These are phyloP conservation scores for Fomitopsis pulvina DNA, from an alignment of 768 basidiomycete species.

Conservation along the genomic window DNA sequence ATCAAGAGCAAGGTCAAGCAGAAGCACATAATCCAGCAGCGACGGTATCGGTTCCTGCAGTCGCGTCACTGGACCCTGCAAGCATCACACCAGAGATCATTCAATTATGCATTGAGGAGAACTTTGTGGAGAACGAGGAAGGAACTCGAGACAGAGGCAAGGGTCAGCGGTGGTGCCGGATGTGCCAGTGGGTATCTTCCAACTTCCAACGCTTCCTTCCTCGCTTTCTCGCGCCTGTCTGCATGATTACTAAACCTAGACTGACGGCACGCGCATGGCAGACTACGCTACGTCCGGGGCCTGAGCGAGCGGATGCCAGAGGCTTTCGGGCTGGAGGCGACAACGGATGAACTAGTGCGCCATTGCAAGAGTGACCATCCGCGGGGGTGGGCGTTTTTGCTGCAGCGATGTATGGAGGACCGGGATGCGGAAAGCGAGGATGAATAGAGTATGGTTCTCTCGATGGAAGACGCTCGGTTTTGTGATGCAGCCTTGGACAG, in stretches of 20 bases:
- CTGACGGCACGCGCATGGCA: constrained; percentile 8
- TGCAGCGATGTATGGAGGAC: constrained; percentile 6
- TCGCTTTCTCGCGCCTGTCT: constrained; percentile 11
- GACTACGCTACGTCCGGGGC: constrained; percentile 30
- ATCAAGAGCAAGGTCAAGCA: too few relatives aligned
- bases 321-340: constrained; percentile 27
- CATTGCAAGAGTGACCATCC: constrained; percentile 47
- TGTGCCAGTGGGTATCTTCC: constrained; percentile 58
- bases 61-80: too few relatives aligned
- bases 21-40: background rate
- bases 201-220: too few relatives aligned
- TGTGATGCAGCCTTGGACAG: too few relatives aligned
- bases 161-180: constrained; percentile 32
- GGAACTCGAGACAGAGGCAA: constrained; percentile 14
- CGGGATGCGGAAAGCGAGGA: background rate
- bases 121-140: constrained; percentile 23
- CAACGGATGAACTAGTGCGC: constrained; percentile 36
- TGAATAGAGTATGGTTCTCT: too few relatives aligned
- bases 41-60: too few relatives aligned
- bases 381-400: constrained; percentile 35
- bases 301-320: constrained; percentile 25
- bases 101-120: constrained; percentile 33
- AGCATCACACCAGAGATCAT: constrained; percentile 29
- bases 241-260: background rate
- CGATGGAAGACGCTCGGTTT: too few relatives aligned